phyloP scores from a whole-genome alignment of 2,329 filamentous ascomycete species.

The Colletotrichum destructivum region DNA sequence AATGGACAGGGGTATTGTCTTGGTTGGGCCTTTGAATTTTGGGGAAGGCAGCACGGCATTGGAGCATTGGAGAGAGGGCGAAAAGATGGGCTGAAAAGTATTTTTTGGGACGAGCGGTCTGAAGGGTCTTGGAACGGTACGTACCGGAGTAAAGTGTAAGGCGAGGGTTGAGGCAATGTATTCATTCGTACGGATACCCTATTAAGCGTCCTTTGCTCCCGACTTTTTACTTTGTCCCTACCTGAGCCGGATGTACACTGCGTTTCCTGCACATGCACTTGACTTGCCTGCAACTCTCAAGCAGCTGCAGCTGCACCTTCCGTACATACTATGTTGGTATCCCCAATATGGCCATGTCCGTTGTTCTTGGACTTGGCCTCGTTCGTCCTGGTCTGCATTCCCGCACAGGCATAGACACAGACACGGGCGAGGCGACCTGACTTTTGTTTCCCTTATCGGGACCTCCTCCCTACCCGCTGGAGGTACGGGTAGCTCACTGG shows the following conservation, averaged over 20 bases:
- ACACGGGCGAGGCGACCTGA: slow-evolving; percentile 18
- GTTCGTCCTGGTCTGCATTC: slow-evolving; percentile 19
- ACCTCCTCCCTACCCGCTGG: slow-evolving; percentile 6
- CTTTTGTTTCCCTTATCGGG: not conserved
- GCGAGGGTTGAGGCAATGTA: not conserved
- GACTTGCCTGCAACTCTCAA: not conserved
- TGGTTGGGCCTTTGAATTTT: not conserved
- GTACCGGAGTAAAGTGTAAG: slow-evolving; percentile 9
- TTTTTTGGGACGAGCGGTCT: slow-evolving; percentile 39
- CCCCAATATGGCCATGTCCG: too few relatives aligned
- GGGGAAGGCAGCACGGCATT: not conserved
- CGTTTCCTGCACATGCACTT: not conserved
- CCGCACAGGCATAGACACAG: slow-evolving; percentile 19
- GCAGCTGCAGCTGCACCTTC: slow-evolving; percentile 3
- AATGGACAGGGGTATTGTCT: not conserved
- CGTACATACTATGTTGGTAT: not conserved
- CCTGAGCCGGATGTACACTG: not conserved
- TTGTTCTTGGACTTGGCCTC: not conserved
- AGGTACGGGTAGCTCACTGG: not conserved
- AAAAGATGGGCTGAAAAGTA: slow-evolving; percentile 22
- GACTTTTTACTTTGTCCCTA: not conserved
- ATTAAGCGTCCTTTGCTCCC: not conserved
- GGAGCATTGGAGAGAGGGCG: not conserved
- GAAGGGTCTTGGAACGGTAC: slow-evolving; percentile 20
- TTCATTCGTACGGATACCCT: not conserved